Conservation (phyloP, 805 yeast genomes). For the Wickerhamiella occidentalis region DNA sequence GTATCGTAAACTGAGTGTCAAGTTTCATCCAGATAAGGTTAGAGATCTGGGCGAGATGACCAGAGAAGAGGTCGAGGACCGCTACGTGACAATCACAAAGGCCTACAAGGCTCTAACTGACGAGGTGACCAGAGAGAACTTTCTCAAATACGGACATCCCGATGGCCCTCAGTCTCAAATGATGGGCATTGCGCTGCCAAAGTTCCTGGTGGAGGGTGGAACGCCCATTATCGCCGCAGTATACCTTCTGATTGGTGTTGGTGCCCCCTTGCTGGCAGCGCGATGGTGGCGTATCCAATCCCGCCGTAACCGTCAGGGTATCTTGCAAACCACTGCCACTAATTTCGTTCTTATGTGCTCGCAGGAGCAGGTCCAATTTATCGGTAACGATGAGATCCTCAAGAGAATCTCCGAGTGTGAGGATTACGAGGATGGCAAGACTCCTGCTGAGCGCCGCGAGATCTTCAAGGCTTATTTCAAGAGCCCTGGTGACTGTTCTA, state of each 20-base stretch:
- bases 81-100: constrained; percentile 68
- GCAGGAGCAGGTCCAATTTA: constrained; percentile 42
- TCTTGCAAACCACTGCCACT: constrained; percentile 76
- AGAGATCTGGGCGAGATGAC: constrained; percentile 42
- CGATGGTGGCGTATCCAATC: constrained; percentile 84
- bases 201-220: constrained; percentile 73
- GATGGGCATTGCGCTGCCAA: constrained; percentile 93
- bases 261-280: constrained; percentile 71
- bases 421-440: constrained; percentile 32
- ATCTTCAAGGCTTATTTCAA: constrained; percentile 47
- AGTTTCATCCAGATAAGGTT: constrained; percentile 89
- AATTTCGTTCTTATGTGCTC: constrained; percentile 57
- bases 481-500: constrained; percentile 35
- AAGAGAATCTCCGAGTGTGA: constrained; percentile 52
- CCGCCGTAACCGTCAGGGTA: constrained; percentile 67
- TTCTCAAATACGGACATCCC: constrained; percentile 84
- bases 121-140: constrained; percentile 70
- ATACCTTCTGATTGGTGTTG: constrained; percentile 61
- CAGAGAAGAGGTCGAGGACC: constrained; percentile 57
- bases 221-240: constrained; percentile 53
- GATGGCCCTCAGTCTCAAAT: constrained; percentile 88
- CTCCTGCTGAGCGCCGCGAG: constrained; percentile 37
- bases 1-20: constrained; percentile 76
- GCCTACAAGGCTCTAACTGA: constrained; percentile 95
- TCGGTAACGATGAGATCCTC: constrained; percentile 45